Base-by-base conservation (phyloP, 2,329 filamentous ascomycete species). In the Colletotrichum kahawae region DNA sequence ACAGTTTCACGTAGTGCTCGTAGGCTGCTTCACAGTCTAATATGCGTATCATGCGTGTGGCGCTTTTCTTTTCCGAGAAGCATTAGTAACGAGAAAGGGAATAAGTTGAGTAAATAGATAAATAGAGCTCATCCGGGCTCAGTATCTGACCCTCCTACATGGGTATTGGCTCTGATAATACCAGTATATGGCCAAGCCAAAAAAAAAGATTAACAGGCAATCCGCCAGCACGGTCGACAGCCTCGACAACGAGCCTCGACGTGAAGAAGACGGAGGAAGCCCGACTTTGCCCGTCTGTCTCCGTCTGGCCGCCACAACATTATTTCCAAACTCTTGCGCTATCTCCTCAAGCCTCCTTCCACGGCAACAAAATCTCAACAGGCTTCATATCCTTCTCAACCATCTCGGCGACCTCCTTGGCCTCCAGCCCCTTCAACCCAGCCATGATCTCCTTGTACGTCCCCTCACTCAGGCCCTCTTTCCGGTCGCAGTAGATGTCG, bases 401-500 rank as follows among this genome's bases (percentile, higher is more conserved):
- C 82, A 91, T 83, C 51, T 84, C 81, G n/a, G 83, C 86, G 78
- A 95, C 81, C 79, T 88, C 88, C 78, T 86, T 87, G 13, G 93
- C 88, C 56, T 88, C 88, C 76, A 94, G 77, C 12, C 81, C 84
- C 66, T 84, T 85, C 78, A 95, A 81, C 38, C 87, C 90, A 57
- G 83, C 83, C 81, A 90, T 87, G 75, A 96, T 90, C 31, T 82
- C 86, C 65, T 83, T 85, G 51, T 92, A 87, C 68, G 92, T 90
- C 81, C 86, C 88, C 71, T 89, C 85, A 70, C 87, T 89, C 77
- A 95, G 77, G 0, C 94, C 93, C 76, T 88, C 89, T 67, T 84
- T 88, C 18, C 89, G 87, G 78, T 93, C 88, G 60, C 91, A 92
- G 83, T 96, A 97, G 12, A 97, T 84, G 84, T 98, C 95, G 34